Percentiles rank a stretch among this genome's conserved stretches.
These are phyloP conservation scores for Pseudonitzschia multiseries DNA, from an alignment of 108 stramenopile species.

Conservation along the genomic window DNA sequence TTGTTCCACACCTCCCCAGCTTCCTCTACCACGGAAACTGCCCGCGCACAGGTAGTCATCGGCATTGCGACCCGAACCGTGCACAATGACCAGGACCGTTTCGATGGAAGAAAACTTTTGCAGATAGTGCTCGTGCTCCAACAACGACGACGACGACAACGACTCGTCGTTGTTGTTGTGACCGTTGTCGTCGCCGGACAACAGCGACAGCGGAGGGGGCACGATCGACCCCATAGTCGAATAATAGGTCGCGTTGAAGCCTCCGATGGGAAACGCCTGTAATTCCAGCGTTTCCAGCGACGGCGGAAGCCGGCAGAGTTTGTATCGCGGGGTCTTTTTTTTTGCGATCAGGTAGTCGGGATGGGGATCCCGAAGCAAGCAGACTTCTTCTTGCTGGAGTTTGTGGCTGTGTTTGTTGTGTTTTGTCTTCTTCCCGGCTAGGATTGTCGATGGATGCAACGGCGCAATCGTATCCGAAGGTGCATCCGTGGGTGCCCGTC, in stretches of 20 bases:
- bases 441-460: no score
- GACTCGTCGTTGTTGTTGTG: not conserved
- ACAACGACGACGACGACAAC: not conserved
- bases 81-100: conserved; percentile 51
- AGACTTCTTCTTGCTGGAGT: not conserved
- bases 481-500: conserved; percentile 31
- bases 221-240: conserved; percentile 30
- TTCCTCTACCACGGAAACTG: conserved; percentile 38
- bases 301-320: conserved; percentile 25
- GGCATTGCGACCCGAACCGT: conserved; percentile 74
- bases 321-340: conserved; percentile 25
- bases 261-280: conserved; percentile 29
- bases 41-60: conserved; percentile 69
- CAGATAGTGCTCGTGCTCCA: not conserved
- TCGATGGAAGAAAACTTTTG: conserved; percentile 16
- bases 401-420: not conserved
- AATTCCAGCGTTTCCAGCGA: not conserved
- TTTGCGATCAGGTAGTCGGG: not conserved
- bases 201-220: no score
- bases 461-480: conserved; percentile 38
- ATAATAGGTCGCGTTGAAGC: conserved; percentile 17
- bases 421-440: conserved; percentile 16
- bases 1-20: not conserved
- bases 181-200: no score
- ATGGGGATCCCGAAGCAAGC: not conserved